Evolutionary conservation across 148 eudicot species (phyloP).

Genomic region (Silene conica): DNA sequence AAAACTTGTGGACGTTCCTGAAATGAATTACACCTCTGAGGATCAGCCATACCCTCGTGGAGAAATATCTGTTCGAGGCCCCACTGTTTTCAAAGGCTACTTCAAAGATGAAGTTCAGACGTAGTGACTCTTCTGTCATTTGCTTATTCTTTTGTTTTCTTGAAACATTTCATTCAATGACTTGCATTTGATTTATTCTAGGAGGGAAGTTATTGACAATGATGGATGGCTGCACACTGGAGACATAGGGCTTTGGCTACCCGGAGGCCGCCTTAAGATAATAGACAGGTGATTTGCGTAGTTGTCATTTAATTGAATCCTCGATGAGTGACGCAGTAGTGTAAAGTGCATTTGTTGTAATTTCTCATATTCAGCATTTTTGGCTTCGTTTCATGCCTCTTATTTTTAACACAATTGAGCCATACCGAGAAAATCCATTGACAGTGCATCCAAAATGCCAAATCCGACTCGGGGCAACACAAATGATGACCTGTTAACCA

Average conservation of each 20-base stretch:
- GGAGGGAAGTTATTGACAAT: constrained; percentile 85
- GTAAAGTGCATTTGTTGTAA: constrained; percentile 4
- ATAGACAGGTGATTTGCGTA: constrained; percentile 63
- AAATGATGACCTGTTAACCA: neutral
- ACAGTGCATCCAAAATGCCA: neutral
- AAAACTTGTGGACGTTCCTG: constrained; percentile 94
- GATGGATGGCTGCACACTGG: constrained; percentile 97
- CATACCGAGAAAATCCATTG: neutral
- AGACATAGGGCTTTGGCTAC: constrained; percentile 91
- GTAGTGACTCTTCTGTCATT: constrained; percentile 33
- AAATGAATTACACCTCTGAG: constrained; percentile 89
- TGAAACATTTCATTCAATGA: constrained; percentile 5
- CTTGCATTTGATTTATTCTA: constrained; percentile 29
- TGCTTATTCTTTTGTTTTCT: constrained; percentile 3
- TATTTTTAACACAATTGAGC: neutral
- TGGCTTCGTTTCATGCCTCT: neutral
- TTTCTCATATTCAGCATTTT: neutral
- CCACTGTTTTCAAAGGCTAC: constrained; percentile 79
- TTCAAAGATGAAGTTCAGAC: constrained; percentile 89
- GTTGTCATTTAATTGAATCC: neutral
- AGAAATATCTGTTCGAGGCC: constrained; percentile 95
- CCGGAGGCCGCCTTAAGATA: constrained; percentile 93
- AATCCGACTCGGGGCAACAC: neutral
- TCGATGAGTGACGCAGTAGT: neutral
- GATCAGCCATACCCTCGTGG: constrained; percentile 96